These are phyloP conservation scores for Fusarium continuum DNA, from an alignment of 2,329 filamentous ascomycete species.

Conservation along the genomic window DNA sequence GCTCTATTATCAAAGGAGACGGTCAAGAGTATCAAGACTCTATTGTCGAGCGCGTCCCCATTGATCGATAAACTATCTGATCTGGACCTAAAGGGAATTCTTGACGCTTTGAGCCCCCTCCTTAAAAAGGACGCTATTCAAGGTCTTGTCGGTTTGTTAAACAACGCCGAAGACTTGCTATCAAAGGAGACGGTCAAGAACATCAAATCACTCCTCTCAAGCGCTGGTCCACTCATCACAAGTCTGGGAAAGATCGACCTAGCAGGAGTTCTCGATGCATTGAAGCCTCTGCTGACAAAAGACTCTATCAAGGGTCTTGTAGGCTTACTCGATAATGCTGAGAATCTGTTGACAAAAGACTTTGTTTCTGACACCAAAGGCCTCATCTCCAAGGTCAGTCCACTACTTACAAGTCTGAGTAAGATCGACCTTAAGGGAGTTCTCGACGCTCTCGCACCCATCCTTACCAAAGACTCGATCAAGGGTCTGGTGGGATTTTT, in stretches of 20 bases:
- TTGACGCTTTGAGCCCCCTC: conserved; percentile 41
- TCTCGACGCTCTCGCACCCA: conserved; percentile 41
- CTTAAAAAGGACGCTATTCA: conserved; percentile 42
- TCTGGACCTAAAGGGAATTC: conserved; percentile 48
- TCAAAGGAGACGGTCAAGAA: conserved; percentile 36
- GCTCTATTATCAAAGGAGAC: conserved; percentile 32
- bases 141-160: conserved; percentile 40
- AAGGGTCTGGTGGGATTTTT: conserved; percentile 49
- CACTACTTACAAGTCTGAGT: conserved; percentile 47
- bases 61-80: conserved; percentile 43
- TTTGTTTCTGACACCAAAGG: conserved; percentile 46
- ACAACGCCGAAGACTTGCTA: conserved; percentile 40
- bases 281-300: conserved; percentile 47
- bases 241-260: conserved; percentile 49
- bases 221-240: conserved; percentile 46
- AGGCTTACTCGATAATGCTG: conserved; percentile 46
- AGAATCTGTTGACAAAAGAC: conserved; percentile 35
- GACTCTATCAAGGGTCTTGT: conserved; percentile 46
- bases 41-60: conserved; percentile 34
- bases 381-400: conserved; percentile 45
- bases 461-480: conserved; percentile 46
- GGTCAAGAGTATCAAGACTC: conserved; percentile 29
- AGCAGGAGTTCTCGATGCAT: conserved; percentile 41
- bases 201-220: conserved; percentile 39
- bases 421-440: conserved; percentile 46